Base-by-base conservation (phyloP, 1,284 basidiomycete species). In the Cryptococcus jaspeensis region DNA sequence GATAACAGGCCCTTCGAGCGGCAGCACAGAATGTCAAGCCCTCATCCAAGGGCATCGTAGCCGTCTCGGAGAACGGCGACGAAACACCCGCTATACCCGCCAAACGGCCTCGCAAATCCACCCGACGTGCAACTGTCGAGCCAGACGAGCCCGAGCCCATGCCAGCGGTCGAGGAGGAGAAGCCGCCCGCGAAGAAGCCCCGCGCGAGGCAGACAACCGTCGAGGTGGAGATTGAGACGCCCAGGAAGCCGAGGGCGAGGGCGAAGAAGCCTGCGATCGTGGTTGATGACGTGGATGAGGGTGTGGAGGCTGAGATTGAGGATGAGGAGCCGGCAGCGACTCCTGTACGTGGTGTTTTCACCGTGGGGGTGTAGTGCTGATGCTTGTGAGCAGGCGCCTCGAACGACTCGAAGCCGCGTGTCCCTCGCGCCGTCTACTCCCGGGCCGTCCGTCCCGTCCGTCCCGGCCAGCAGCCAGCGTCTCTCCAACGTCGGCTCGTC, bases 41-140 rank as follows among this genome's bases (percentile, higher is more conserved):
- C 3, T 75, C 72, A 7, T 61, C 49, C 7, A 65, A 63, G 45
- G 78, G 78, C n/a, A 77, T 79, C 39, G 62, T 72, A 13, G 57
- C 61, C 16, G 69, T 74, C 2, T 65, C 69, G 16, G 62, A 64
- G 2, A 64, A 63, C 40, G 66, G 65, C 23, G 59, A 59, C n/a
- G 59, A 59, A 43, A 18, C 64, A 9, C 50, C 65, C 6, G 47
- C 48, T 3, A 43, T 55, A 7, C 64, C 62, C 22, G 57, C 58
- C 13, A 71, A 71, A 58, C 47, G 65, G 38, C 47, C 49, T 2
- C 48, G 48, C 18, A 37, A 37, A 38, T 43, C 41, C 41, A 37
- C 48, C 18, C 15, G 48, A 20, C 32, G 37, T 6, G 12, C 37
- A 3, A 28, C 44, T 28, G 41, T 35, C 40, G 47, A 56, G 36